These are phyloP conservation scores for Pseudogymnoascus sp. DNA, from an alignment of 2,329 filamentous ascomycete genomes.

Conservation along the genomic window DNA sequence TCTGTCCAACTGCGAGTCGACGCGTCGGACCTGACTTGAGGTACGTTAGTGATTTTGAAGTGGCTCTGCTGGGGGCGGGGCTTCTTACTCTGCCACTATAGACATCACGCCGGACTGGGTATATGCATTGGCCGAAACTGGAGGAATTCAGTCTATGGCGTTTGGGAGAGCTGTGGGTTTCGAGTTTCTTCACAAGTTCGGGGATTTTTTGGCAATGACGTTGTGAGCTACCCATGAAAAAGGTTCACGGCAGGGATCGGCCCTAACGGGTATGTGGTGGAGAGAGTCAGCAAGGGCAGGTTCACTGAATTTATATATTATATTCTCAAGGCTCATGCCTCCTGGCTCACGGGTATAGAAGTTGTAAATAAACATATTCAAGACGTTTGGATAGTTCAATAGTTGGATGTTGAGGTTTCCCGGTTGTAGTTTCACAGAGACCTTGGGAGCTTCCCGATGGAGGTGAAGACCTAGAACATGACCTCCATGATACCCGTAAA, in stretches of 20 bases:
- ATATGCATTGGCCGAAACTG: neutral
- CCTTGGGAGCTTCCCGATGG: neutral
- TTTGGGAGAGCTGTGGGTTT: neutral
- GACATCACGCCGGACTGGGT: conserved; percentile 30
- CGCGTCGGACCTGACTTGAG: conserved; percentile 45
- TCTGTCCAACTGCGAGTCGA: conserved; percentile 58
- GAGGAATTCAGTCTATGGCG: neutral
- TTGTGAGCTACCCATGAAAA: neutral
- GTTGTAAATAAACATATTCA: neutral
- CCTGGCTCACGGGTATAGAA: neutral
- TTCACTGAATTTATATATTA: neutral
- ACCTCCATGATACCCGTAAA: neutral
- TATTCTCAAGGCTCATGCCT: neutral
- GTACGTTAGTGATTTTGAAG: neutral
- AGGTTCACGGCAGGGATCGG: neutral
- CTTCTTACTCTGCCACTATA: conserved; percentile 37
- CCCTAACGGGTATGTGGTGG: neutral
- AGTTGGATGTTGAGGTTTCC: neutral
- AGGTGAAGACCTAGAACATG: neutral
- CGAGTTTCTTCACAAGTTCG: neutral
- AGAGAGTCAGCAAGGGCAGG: neutral
- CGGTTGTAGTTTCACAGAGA: neutral
- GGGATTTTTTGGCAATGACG: conserved; percentile 2
- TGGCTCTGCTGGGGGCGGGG: conserved; percentile 8
- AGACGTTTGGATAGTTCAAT: neutral